Evolutionary conservation across 148 eudicot species (phyloP).

Genomic region (Chenopodium suecicum): DNA sequence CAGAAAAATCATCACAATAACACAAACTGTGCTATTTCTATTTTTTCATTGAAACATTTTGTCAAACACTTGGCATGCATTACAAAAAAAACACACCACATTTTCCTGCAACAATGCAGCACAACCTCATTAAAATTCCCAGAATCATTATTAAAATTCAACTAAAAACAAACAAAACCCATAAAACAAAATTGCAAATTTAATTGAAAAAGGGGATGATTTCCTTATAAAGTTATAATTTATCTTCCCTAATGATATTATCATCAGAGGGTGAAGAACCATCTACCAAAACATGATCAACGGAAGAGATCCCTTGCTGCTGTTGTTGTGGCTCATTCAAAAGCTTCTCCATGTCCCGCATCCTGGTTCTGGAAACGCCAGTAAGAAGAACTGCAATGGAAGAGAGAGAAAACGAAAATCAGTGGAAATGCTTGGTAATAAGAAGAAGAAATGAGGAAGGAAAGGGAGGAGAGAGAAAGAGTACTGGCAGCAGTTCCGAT

Average conservation of each 20-base stretch:
- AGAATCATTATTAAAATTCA: not conserved
- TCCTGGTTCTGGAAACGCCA: conserved; percentile 53
- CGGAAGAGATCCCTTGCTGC: conserved; percentile 13
- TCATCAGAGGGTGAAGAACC: conserved; percentile 31
- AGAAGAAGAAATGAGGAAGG: not conserved
- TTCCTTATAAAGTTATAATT: not conserved
- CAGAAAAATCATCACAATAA: too few species aligned
- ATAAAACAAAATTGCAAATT: not conserved
- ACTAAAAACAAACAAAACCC: not conserved
- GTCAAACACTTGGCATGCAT: conserved; percentile 16
- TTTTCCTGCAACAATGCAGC: not conserved
- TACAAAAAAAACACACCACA: not conserved
- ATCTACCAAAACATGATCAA: conserved; percentile 24
- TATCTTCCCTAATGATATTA: conserved; percentile 28
- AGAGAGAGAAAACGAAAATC: not conserved
- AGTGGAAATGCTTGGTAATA: not conserved
- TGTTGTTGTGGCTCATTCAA: conserved; percentile 32
- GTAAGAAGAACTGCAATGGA: conserved; percentile 55
- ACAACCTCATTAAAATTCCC: not conserved
- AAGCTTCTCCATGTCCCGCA: conserved; percentile 63
- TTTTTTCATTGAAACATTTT: conserved; percentile 1
- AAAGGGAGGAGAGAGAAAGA: conserved; percentile 8
- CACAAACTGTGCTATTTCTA: too few species aligned
- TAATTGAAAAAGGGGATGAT: not conserved
- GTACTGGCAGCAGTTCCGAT: conserved; percentile 76